A percentile compares a stretch with the other conserved stretches of the same genome.
phyloP scores from a whole-genome alignment of 352 stramenopile species.

The Phytophthora meadii region DNA sequence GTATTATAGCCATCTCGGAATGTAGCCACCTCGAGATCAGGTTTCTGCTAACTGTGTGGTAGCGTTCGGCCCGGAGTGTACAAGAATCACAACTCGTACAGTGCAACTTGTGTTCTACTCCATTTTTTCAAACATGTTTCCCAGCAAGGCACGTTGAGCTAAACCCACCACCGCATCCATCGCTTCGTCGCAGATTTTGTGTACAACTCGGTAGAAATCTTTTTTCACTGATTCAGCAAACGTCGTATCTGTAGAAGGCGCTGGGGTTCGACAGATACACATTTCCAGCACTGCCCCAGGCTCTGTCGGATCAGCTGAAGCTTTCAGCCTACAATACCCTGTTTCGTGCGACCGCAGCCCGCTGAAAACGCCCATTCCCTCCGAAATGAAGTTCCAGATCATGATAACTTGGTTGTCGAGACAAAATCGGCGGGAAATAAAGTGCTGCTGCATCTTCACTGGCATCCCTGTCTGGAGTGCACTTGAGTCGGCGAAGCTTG shows the following conservation, averaged over 20 bases:
- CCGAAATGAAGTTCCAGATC: slow-evolving; percentile 6
- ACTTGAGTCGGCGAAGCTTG: background rate
- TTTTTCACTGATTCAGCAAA: no score
- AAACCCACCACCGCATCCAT: no score
- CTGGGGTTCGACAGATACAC: background rate
- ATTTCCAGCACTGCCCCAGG: slow-evolving; percentile 1
- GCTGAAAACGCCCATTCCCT: background rate
- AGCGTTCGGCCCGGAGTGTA: no score
- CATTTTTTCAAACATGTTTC: no score
- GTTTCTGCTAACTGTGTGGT: no score
- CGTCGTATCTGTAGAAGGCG: background rate
- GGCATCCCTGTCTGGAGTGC: background rate
- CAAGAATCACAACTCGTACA: no score
- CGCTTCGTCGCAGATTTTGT: no score
- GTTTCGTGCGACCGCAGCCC: slow-evolving; percentile 39
- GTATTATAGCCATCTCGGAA: no score
- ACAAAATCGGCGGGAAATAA: background rate
- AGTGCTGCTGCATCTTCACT: background rate
- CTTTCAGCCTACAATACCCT: slow-evolving; percentile 22
- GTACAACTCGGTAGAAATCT: no score
- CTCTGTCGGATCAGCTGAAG: background rate
- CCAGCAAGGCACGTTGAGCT: no score
- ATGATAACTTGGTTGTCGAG: slow-evolving; percentile 35
- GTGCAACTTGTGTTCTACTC: no score
- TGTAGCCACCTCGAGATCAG: no score